Percentiles rank a stretch among this genome's conserved stretches.
Evolutionary conservation across 306 rosid species (phyloP).

Genomic region (Comarum palustre): DNA sequence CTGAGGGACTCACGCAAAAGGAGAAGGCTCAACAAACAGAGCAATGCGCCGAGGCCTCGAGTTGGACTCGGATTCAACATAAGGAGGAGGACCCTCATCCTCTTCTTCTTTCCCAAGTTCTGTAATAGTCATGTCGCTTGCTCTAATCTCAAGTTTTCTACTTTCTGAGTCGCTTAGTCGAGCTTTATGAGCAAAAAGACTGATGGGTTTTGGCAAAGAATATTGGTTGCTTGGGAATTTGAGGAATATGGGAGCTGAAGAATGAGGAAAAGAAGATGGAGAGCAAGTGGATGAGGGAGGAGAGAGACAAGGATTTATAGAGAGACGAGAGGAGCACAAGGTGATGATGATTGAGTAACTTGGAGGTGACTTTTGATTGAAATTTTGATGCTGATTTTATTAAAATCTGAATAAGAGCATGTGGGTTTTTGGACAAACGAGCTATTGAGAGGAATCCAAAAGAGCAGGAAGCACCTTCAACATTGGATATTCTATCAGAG

Average conservation of each 20-base stretch:
- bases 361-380: not conserved
- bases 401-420: not conserved
- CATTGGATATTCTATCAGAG: constrained; percentile 51
- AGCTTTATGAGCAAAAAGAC: constrained; percentile 27
- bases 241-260: constrained; percentile 10
- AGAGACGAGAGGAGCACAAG: constrained; percentile 53
- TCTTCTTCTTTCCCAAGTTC: constrained; percentile 53
- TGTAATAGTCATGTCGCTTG: constrained; percentile 61
- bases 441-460: constrained; percentile 27
- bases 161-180: constrained; percentile 24
- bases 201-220: constrained; percentile 38
- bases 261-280: constrained; percentile 13
- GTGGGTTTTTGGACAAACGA: not conserved
- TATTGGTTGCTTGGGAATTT: constrained; percentile 30
- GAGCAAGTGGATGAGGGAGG: constrained; percentile 36
- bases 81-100: constrained; percentile 58
- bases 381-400: constrained; percentile 5
- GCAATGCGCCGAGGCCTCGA: constrained; percentile 90
- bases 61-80: constrained; percentile 54
- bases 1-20: constrained; percentile 72
- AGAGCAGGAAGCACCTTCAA: constrained; percentile 2
- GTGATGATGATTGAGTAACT: constrained; percentile 29
- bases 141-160: constrained; percentile 35
- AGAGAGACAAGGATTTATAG: constrained; percentile 67
- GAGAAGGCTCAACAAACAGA: constrained; percentile 97